phyloP scores from a whole-genome alignment of 306 rosid species.

The Castanea mollissima region DNA sequence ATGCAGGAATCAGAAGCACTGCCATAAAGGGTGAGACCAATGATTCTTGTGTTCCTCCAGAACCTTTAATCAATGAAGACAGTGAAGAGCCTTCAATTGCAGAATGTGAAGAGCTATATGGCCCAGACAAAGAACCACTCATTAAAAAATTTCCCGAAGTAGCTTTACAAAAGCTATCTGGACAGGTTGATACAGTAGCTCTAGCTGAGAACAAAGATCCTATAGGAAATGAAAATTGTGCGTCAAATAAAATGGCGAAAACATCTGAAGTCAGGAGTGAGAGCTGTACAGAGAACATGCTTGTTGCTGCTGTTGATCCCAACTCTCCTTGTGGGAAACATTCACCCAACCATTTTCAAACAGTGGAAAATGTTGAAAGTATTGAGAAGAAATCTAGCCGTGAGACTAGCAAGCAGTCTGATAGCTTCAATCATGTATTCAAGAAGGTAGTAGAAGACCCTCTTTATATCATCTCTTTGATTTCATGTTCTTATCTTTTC shows the following conservation, averaged over 20 bases:
- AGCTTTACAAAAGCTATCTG: constrained; percentile 31
- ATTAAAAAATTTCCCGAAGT: constrained; percentile 37
- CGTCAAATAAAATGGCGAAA: constrained; percentile 32
- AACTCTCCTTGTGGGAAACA: constrained; percentile 30
- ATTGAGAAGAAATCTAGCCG: constrained; percentile 43
- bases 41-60: constrained; percentile 53
- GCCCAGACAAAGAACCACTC: constrained; percentile 74
- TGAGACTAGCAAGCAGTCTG: constrained; percentile 40
- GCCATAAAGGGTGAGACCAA: constrained; percentile 36
- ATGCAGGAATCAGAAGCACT: constrained; percentile 22
- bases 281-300: constrained; percentile 26
- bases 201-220: constrained; percentile 22
- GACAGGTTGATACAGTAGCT: constrained; percentile 34
- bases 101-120: constrained; percentile 84
- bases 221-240: constrained; percentile 24
- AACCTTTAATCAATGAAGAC: constrained; percentile 39
- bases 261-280: constrained; percentile 33
- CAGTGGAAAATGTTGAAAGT: constrained; percentile 26
- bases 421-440: constrained; percentile 37
- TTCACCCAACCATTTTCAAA: constrained; percentile 31
- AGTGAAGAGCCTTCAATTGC: constrained; percentile 63
- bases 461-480: constrained; percentile 5
- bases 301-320: constrained; percentile 18
- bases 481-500: not conserved
- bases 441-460: constrained; percentile 55